A percentile compares a stretch with the other conserved stretches of the same genome.
phyloP scores from a whole-genome alignment of 805 yeast species.

The Candida adriatica region DNA sequence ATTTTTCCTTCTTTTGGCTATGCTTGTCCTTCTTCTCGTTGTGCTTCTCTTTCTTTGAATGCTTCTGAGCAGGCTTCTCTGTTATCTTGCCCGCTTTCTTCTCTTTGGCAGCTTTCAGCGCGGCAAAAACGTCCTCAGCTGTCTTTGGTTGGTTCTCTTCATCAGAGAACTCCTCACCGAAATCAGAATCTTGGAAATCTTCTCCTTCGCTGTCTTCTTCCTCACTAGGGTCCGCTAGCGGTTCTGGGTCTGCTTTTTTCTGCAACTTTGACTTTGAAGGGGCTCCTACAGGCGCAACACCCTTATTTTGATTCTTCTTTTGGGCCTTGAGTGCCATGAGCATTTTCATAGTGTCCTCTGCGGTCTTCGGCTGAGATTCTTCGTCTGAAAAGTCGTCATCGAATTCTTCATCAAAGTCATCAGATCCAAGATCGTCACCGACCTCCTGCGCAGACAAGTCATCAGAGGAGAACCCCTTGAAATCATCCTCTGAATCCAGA shows the following conservation, averaged over 20 bases:
- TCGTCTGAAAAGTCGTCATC: conserved; percentile 17
- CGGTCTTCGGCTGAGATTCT: conserved; percentile 20
- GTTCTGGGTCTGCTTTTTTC: conserved; percentile 20
- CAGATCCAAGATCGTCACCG: conserved; percentile 11
- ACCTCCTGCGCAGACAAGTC: too few species aligned
- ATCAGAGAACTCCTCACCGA: conserved; percentile 22
- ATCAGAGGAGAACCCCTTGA: conserved; percentile 11
- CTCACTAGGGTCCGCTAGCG: conserved; percentile 16
- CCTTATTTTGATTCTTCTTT: conserved; percentile 1
- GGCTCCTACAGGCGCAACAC: not conserved
- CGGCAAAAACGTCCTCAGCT: conserved; percentile 38
- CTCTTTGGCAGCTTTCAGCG: conserved; percentile 34
- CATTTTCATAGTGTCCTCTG: conserved; percentile 38
- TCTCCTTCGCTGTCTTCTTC: conserved; percentile 21
- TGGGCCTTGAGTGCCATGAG: conserved; percentile 26
- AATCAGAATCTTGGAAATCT: conserved; percentile 7
- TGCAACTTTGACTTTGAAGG: not conserved
- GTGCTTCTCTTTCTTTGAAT: conserved; percentile 14
- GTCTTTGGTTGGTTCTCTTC: conserved; percentile 27
- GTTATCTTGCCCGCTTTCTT: conserved; percentile 9
- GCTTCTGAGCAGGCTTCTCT: conserved; percentile 11
- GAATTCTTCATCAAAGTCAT: conserved; percentile 18
- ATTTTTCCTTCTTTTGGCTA: conserved; percentile 8
- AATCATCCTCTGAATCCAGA: conserved; percentile 18
- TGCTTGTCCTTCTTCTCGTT: conserved; percentile 25